Base-by-base conservation (phyloP, 83 land plant genomes). In the Picea mariana region DNA sequence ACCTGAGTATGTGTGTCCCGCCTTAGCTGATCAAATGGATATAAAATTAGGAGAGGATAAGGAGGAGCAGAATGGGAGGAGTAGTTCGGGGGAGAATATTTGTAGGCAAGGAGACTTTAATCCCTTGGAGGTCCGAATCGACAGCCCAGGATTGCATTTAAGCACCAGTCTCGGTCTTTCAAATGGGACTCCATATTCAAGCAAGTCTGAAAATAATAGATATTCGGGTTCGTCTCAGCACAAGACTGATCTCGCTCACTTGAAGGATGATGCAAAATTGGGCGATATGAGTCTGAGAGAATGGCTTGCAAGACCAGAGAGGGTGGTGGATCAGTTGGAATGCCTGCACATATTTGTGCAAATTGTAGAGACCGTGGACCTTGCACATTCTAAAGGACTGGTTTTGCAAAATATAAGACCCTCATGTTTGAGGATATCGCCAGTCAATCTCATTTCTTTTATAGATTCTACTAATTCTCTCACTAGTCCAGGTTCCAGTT, bases 281-380 rank as follows among this genome's bases (percentile, higher is more conserved):
- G 40, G 38, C 58, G 66, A 27, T 58, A 85, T 81, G 27, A 81
- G 86, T 62, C 80, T 86, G 44, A 68, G 87, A 23, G 59, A 73
- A 34, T 86, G 87, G 87, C 86, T 86, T 34, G 16, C 52, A 9
- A 86, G 66, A 15, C 82, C 87, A n/a, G 82, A 55, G 7, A 83
- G 86, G 67, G 42, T 64, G 18, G 65, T 83, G 23, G 86, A 86
- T 71, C 27, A 27, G 59, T 55, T 79, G 26, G 86, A 83, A 40
- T 49, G 65, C 58, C 44, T 86, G 77, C 86, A 83, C 68, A 86
- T 86, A 61, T 86, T 86, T 73, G 80, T 24, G 63, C 87, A 86
- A 60, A 78, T 86, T 69, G 49, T 80, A 65, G 87, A 86, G 82
- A 66, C 75, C 75, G 82, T 86, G 16, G 77, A 86, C 58, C 82